A percentile compares a stretch with the other conserved stretches of the same genome.
Conservation (phyloP, 306 rosid genomes). For the Vigna reflexopilosa region DNA sequence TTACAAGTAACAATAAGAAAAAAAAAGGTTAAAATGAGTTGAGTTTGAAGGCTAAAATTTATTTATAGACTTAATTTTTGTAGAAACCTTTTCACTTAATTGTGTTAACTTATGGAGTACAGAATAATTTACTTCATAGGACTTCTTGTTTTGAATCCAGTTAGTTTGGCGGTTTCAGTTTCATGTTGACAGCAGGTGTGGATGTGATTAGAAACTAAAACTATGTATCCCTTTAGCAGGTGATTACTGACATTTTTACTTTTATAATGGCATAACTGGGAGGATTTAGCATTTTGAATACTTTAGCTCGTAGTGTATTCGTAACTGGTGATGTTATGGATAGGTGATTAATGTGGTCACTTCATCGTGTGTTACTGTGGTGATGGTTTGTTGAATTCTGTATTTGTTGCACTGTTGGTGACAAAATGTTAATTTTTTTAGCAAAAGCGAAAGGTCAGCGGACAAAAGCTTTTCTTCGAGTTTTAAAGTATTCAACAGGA, state of each 20-base stretch:
- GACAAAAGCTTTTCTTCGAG: constrained; percentile 93
- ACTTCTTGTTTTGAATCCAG: constrained; percentile 9
- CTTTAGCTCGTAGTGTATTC: constrained; percentile 1
- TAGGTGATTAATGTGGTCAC: constrained; percentile 39
- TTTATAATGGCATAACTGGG: constrained; percentile 16
- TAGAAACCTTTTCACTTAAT: not conserved
- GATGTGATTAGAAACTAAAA: not conserved
- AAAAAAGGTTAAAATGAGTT: not conserved
- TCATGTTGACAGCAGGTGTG: not conserved
- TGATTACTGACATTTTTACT: constrained; percentile 17
- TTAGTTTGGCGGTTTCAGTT: constrained; percentile 17
- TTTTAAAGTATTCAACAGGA: constrained; percentile 80
- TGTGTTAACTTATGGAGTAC: not conserved
- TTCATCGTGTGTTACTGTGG: constrained; percentile 21
- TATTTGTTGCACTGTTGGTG: constrained; percentile 40
- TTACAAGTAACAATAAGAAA: not conserved
- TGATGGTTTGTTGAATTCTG: constrained; percentile 30
- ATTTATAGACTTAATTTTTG: not conserved
- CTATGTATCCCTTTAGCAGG: constrained; percentile 17
- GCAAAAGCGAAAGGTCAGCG: constrained; percentile 73
- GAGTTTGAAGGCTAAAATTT: not conserved
- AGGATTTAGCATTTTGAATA: constrained; percentile 10
- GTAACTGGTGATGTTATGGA: not conserved
- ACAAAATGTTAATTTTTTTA: constrained; percentile 52
- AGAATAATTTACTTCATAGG: not conserved